Evolutionary conservation across 2,329 filamentous ascomycete species (phyloP), one percentile per base, ranked within the genome.

Genomic region (Hymenotorrendiella dingleyae): DNA sequence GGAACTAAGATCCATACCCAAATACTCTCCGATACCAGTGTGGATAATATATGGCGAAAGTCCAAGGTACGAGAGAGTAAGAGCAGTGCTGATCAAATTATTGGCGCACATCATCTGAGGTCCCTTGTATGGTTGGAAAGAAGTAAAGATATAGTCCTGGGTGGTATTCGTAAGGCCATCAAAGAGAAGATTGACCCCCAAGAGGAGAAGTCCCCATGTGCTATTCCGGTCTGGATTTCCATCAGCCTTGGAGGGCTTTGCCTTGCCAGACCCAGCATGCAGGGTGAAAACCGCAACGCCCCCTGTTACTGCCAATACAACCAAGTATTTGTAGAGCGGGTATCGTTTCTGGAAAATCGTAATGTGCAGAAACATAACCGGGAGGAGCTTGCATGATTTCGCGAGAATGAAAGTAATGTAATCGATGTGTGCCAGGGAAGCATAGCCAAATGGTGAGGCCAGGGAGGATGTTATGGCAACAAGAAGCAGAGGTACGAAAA

Each of bases 41-140:
- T 74, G 70, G 0, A 84, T 84, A n/a, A 96, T 65, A 68, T 83
- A 87, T 0, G 93, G 93, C 56, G 82, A 85, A 16, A 89, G 59
- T 14, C 91, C 52, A 33, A 98, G 78, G 59, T 94, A 97, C 0
- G 68, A 60, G 16, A 77, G 72, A 3, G 90, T 97, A 43, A 97
- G 71, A 35, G 80, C 60, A 3, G 89, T 91, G 55, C 79, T 84
- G 65, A 97, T 84, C 43, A 95, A 70, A 63, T 97, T 98, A 66
- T 96, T 88, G 28, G 91, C 90, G 62, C 90, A 94, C 93, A 98
- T 98, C 93, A 98, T 98, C 74, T 98, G 93, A 46, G 91, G 89
- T 8, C 93, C 93, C 3, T 80, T 79, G 63, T 93, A 96, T 11
- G 83, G 81, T 52, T 79, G 80, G 67, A 89, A 94, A 6, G 78